Base-by-base conservation (phyloP, 2,329 filamentous ascomycete species). In the Ascochyta koolunga region DNA sequence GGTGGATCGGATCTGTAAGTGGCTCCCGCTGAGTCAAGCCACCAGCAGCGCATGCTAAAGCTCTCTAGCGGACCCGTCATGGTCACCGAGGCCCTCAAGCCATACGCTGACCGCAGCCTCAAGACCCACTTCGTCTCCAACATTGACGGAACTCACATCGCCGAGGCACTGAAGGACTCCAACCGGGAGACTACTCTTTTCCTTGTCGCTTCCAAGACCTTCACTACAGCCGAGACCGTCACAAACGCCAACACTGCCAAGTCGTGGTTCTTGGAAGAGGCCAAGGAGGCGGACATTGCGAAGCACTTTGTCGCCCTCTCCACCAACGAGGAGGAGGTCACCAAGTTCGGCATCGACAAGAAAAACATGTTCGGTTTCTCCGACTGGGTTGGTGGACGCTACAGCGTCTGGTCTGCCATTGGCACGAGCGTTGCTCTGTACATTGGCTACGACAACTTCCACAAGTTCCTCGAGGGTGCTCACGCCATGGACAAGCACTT, bases 341-440 rank as follows among this genome's bases (percentile, higher is more conserved):
- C 90, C 79, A 98, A 98, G 83, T 99, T 99, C 71, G 95, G 95
- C 64, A 99, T 99, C 71, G 93, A 98, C 80, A 89, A 88, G 79
- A 93, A 93, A 85, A 99, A 98, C 85, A 99, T 99, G 95, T 99
- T 99, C 73, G 93, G 92, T 69, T 99, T 99, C 76, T 93, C 93
- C 79, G 96, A 90, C 79, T 99, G 95, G 95, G 93, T 98, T 46
- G 95, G 95, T 76, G 95, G 95, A 53, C 90, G 95, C 56, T 99
- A 99, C 86, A 96, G 92, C 56, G 95, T 99, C 65, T 99, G 95
- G 95, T 96, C 92, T 66, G 95, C 95, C 76, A 99, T 99, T 72
- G 95, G 95, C 67, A 82, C 99, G 59, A 96, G 91, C 61, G 93
- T 99, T 53, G 89, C 89, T 66, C 84, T 99, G 64, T 96, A 97